phyloP scores from a whole-genome alignment of 345 rosid species.

The Kernera saxatilis region DNA sequence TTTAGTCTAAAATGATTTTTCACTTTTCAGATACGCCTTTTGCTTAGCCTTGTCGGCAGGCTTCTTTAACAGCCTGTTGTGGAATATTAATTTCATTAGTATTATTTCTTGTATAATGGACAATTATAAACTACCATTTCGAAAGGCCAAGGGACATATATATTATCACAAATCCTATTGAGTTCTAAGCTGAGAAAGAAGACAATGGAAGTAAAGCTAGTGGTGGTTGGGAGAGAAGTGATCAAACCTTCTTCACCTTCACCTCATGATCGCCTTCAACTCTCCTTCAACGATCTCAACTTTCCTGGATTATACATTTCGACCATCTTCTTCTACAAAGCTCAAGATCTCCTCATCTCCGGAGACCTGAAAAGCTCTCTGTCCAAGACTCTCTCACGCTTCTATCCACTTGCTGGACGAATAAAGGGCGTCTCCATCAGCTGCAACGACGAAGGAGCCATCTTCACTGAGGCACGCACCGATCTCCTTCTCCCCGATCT shows the following conservation, averaged over 20 bases:
- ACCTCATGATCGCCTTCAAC: neutral
- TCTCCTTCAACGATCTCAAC: neutral
- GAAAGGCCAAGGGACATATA: too few species aligned
- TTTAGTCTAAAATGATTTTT: too few species aligned
- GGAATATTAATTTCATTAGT: too few species aligned
- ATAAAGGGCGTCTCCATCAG: conserved; percentile 27
- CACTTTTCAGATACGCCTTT: too few species aligned
- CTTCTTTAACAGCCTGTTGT: too few species aligned
- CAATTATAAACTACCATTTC: too few species aligned
- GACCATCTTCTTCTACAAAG: neutral
- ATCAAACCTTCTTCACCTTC: neutral
- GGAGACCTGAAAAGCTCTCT: conserved; percentile 31
- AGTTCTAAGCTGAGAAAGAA: too few species aligned
- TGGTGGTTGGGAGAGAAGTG: neutral
- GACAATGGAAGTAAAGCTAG: neutral
- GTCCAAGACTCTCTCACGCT: conserved; percentile 32
- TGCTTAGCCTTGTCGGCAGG: too few species aligned
- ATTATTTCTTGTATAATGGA: too few species aligned
- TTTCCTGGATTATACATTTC: neutral
- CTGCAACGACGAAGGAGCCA: conserved; percentile 39
- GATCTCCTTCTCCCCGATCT: conserved; percentile 23
- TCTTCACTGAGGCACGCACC: conserved; percentile 30
- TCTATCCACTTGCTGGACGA: conserved; percentile 47
- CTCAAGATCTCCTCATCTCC: neutral
- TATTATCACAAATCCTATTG: too few species aligned